These are phyloP conservation scores for Yarrowia sp. DNA, from an alignment of 805 yeast species.

Conservation along the genomic window DNA sequence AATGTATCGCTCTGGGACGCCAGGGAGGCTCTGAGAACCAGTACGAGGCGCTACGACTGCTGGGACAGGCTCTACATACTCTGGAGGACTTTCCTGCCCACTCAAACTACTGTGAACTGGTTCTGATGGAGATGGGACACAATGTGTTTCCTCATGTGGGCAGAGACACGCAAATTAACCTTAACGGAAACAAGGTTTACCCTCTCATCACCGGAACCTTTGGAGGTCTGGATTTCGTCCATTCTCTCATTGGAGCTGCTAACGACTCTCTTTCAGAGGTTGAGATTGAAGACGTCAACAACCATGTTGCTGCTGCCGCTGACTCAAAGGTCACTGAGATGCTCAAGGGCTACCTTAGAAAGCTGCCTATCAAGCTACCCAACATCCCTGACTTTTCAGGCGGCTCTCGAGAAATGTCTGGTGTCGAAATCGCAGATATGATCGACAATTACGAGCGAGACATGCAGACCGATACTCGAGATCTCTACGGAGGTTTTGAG, in stretches of 20 bases:
- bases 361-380: slow-evolving; percentile 30
- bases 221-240: slow-evolving; percentile 35
- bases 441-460: slow-evolving; percentile 24
- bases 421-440: slow-evolving; percentile 23
- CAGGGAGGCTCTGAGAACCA: slow-evolving; percentile 25
- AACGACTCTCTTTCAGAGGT: slow-evolving; percentile 33
- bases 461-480: slow-evolving; percentile 16
- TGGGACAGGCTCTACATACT: slow-evolving; percentile 34
- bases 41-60: slow-evolving; percentile 33
- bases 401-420: slow-evolving; percentile 16
- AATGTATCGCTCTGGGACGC: slow-evolving; percentile 32
- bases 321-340: slow-evolving; percentile 13
- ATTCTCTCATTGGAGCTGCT: slow-evolving; percentile 33
- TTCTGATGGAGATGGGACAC: slow-evolving; percentile 31
- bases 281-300: slow-evolving; percentile 31
- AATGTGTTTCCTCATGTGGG: slow-evolving; percentile 35
- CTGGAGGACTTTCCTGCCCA: slow-evolving; percentile 35
- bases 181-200: slow-evolving; percentile 32
- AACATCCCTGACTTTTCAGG: slow-evolving; percentile 19
- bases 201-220: slow-evolving; percentile 35
- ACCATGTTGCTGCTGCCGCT: slow-evolving; percentile 28
- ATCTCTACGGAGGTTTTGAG: slow-evolving; percentile 21
- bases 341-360: slow-evolving; percentile 29
- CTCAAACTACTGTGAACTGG: slow-evolving; percentile 32
- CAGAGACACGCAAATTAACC: slow-evolving; percentile 29